A percentile compares a stretch with the other conserved stretches of the same genome.
Conservation (phyloP, 169 alveolate genomes). For the Hepatocystis sp. region DNA sequence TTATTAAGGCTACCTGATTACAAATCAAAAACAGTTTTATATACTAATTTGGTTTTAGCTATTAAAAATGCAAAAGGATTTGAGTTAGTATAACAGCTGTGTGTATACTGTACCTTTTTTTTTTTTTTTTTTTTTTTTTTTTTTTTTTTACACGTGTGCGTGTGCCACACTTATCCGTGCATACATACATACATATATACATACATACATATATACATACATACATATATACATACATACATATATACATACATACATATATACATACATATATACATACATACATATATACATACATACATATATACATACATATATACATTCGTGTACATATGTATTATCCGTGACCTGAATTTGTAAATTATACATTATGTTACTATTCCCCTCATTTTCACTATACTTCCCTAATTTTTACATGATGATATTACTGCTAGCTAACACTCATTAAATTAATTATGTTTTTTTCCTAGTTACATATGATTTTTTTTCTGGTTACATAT, state of each 20-base stretch:
- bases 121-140: not conserved
- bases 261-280: not conserved
- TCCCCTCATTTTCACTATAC: too few relatives aligned
- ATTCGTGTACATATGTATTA: not conserved
- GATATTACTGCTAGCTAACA: too few relatives aligned
- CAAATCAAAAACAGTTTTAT: constrained; percentile 83
- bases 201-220: constrained; percentile 1
- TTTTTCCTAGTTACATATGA: too few relatives aligned
- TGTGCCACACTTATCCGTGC: not conserved
- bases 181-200: not conserved
- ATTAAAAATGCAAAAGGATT: constrained; percentile 93
- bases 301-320: not conserved
- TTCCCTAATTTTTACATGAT: too few relatives aligned
- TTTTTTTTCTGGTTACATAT: too few relatives aligned
- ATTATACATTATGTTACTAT: too few relatives aligned
- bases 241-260: not conserved
- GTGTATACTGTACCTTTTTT: too few relatives aligned
- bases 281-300: not conserved
- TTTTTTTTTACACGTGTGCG: not conserved
- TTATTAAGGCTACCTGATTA: constrained; percentile 96
- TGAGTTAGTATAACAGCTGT: constrained; percentile 91
- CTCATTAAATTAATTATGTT: too few relatives aligned
- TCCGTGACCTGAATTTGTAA: too few relatives aligned
- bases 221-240: not conserved
- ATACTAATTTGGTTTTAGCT: constrained; percentile 89